phyloP scores from a whole-genome alignment of 2,329 filamentous ascomycete genomes.

The Scortechinia acanthostroma region DNA sequence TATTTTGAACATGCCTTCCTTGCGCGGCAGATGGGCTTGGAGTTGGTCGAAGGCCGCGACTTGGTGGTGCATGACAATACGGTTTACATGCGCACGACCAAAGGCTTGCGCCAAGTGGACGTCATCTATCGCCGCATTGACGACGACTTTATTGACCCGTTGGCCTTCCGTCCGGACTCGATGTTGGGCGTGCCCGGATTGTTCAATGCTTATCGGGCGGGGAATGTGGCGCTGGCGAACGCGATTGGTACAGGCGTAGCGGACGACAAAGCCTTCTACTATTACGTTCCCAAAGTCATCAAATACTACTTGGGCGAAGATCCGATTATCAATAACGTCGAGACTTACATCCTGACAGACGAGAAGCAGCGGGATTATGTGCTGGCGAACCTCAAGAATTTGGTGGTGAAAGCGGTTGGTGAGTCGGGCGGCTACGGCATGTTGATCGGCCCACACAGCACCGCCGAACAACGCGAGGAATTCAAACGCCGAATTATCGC shows the following conservation, averaged over 20 bases:
- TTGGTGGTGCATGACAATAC: neutral
- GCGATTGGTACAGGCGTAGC: conserved; percentile 1
- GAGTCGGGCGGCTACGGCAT: conserved; percentile 3
- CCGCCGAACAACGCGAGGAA: no score
- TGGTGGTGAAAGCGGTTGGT: conserved; percentile 3
- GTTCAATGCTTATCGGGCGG: neutral
- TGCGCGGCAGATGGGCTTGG: neutral
- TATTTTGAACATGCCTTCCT: conserved; percentile 2
- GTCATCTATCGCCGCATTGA: conserved; percentile 3
- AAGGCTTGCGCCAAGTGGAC: neutral
- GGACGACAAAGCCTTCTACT: conserved; percentile 4
- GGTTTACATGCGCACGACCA: no score
- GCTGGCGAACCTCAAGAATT: neutral
- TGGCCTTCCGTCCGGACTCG: neutral
- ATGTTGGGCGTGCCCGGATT: conserved; percentile 1
- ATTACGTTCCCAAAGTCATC: conserved; percentile 3
- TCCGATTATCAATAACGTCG: neutral
- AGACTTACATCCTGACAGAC: neutral
- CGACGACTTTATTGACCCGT: neutral
- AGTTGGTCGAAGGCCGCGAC: neutral
- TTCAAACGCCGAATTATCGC: no score
- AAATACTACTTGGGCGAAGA: conserved; percentile 2
- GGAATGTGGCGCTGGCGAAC: neutral
- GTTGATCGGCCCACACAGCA: conserved; percentile 3
- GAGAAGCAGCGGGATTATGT: neutral